Evolutionary conservation across 208 protist genomes (phyloP), one percentile per base, ranked within the genome.

Genomic region (Leptomonas pyrrhocoris): DNA sequence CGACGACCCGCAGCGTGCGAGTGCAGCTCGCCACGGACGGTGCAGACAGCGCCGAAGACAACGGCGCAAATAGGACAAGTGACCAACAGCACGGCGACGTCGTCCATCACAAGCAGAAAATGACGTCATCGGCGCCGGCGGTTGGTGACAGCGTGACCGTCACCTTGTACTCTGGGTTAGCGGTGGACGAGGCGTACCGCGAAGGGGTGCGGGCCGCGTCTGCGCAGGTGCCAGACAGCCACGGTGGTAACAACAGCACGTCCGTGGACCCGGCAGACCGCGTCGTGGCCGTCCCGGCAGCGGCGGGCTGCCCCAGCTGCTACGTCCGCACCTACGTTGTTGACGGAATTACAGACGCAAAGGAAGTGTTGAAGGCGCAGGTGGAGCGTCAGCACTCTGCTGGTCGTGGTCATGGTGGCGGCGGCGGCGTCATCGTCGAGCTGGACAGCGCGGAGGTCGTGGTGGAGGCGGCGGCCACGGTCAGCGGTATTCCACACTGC

Each of bases 401-500:
- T n/a, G n/a, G n/a, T n/a, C n/a, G n/a, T n/a, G n/a, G n/a, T n/a
- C n/a, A n/a, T n/a, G n/a, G n/a, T n/a, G n/a, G n/a, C n/a, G n/a
- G n/a, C n/a, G n/a, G n/a, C n/a, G 23, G 15, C 60, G 42, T 36
- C 23, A 55, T 8, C n/a, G 46, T 79, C 2, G 40, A 28, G 30
- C 27, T 88, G 49, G 61, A 71, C 5, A 42, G 19, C 13, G 69
- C 78, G 9, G 78, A 85, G 61, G 79, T 94, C 46, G 79, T 90
- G 9, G 67, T 89, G 55, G 89, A 92, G 55, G 77, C 77, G 28
- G 61, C 69, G 18, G 59, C 85, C 8, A 75, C 84, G 1, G 83
- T 90, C 55, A 90, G 81, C 50, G 89, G 89, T 42, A 73, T 95
- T 27, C 86, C 86, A 3, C 68, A 80, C 48, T 67, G 86, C 31